These are phyloP conservation scores for Paradendryphiella salina DNA, from an alignment of 2,329 filamentous ascomycete genomes.

Conservation along the genomic window DNA sequence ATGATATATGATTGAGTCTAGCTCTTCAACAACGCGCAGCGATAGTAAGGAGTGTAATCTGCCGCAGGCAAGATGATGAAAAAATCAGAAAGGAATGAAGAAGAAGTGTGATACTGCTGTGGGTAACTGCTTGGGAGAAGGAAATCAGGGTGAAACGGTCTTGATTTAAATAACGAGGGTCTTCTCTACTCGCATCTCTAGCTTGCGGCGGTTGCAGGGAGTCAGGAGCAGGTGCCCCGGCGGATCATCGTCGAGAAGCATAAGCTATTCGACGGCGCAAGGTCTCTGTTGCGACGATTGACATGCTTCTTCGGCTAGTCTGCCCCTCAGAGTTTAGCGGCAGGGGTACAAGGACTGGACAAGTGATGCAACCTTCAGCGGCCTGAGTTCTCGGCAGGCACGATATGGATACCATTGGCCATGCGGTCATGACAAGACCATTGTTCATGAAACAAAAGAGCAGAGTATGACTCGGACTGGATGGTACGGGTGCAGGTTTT, in stretches of 20 bases:
- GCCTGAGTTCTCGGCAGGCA: conserved; percentile 32
- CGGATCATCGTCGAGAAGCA: conserved; percentile 31
- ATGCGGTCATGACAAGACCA: conserved; percentile 19
- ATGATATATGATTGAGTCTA: conserved; percentile 23
- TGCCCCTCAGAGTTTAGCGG: conserved; percentile 33
- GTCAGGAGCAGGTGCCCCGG: conserved; percentile 29
- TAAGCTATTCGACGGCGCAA: conserved; percentile 34
- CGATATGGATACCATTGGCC: conserved; percentile 30
- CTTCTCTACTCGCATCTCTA: conserved; percentile 20
- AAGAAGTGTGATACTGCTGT: conserved; percentile 30
- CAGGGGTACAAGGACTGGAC: conserved; percentile 19
- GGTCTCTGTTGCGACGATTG: conserved; percentile 29
- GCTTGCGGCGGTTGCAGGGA: conserved; percentile 26
- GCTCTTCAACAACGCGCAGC: conserved; percentile 28
- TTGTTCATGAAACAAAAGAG: conserved; percentile 41
- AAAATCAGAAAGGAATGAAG: conserved; percentile 23
- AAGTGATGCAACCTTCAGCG: conserved; percentile 28
- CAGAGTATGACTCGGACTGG: conserved; percentile 22
- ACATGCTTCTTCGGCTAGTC: conserved; percentile 25
- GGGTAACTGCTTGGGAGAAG: conserved; percentile 28
- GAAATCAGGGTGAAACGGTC: conserved; percentile 22
- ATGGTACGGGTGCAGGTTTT: conserved; percentile 20
- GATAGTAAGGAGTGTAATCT: conserved; percentile 39
- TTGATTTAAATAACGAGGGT: conserved; percentile 28
- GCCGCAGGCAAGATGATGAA: conserved; percentile 43